A percentile compares a stretch with the other conserved stretches of the same genome.
phyloP scores from a whole-genome alignment of 495 filamentous ascomycete genomes.

The Tuber calosporum region DNA sequence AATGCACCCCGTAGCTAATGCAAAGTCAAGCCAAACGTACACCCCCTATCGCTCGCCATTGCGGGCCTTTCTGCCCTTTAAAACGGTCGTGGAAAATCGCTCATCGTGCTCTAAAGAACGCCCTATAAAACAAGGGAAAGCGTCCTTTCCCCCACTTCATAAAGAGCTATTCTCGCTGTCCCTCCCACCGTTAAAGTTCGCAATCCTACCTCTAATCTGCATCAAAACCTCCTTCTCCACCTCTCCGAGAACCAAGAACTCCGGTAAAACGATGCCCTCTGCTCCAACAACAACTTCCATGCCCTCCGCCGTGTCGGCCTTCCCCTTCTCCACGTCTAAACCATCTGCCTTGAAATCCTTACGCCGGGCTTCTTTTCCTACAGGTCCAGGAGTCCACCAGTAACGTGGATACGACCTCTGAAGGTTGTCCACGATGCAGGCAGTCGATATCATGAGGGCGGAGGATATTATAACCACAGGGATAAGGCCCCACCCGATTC shows the following conservation, averaged over 20 bases:
- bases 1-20: not conserved
- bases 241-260: conserved; percentile 30
- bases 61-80: not conserved
- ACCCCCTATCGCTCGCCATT: not conserved
- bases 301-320: not conserved
- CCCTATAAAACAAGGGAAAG: not conserved
- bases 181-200: conserved; percentile 23
- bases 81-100: not conserved
- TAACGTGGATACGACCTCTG: conserved; percentile 68
- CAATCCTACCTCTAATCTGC: conserved; percentile 30
- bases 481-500: conserved; percentile 67
- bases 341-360: not conserved
- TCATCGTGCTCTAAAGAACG: not conserved
- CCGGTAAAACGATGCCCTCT: conserved; percentile 31
- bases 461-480: conserved; percentile 60
- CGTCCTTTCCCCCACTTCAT: not conserved
- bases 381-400: conserved; percentile 60
- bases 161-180: conserved; percentile 15
- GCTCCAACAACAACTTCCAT: conserved; percentile 19
- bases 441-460: conserved; percentile 58
- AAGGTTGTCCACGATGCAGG: conserved; percentile 67
- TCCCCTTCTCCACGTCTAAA: conserved; percentile 7
- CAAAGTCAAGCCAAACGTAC: not conserved
- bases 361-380: conserved; percentile 38
- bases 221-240: conserved; percentile 33